Conservation (phyloP, 2,329 filamentous ascomycete genomes). For the Dothideomycetes sp. region DNA sequence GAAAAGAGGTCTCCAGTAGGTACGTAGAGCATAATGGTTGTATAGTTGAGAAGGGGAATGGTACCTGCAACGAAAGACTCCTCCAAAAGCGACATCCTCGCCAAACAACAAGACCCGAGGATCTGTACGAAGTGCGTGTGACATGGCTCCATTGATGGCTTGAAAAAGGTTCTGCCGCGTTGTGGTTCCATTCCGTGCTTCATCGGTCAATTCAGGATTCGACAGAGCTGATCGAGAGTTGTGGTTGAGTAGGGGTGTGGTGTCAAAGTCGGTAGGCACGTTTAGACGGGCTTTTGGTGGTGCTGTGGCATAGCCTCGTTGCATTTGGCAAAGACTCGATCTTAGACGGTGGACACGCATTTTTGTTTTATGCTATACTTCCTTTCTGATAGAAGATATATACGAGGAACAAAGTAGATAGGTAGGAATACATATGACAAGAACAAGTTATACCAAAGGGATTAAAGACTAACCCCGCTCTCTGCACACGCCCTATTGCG, state of each 20-base stretch:
- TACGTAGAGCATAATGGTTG: too few relatives aligned
- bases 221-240: slow-evolving; percentile 61
- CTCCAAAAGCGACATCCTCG: slow-evolving; percentile 94
- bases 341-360: background rate
- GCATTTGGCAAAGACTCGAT: background rate
- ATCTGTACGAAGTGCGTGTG: slow-evolving; percentile 71
- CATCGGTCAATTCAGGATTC: slow-evolving; percentile 57
- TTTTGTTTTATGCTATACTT: too few relatives aligned
- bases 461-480: too few relatives aligned
- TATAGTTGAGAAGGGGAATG: too few relatives aligned
- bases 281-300: slow-evolving; percentile 59
- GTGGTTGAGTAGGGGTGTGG: slow-evolving; percentile 73
- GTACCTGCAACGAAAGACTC: slow-evolving; percentile 70
- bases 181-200: slow-evolving; percentile 42
- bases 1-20: too few relatives aligned
- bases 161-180: slow-evolving; percentile 91
- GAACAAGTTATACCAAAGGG: too few relatives aligned
- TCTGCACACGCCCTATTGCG: too few relatives aligned
- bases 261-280: slow-evolving; percentile 75
- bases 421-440: too few relatives aligned
- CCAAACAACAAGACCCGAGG: slow-evolving; percentile 86
- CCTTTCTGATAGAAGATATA: too few relatives aligned
- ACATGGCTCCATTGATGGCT: slow-evolving; percentile 82
- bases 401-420: too few relatives aligned
- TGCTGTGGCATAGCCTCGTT: slow-evolving; percentile 39